Conservation (phyloP, 768 basidiomycete species). For the Termitomyces titanicus region DNA sequence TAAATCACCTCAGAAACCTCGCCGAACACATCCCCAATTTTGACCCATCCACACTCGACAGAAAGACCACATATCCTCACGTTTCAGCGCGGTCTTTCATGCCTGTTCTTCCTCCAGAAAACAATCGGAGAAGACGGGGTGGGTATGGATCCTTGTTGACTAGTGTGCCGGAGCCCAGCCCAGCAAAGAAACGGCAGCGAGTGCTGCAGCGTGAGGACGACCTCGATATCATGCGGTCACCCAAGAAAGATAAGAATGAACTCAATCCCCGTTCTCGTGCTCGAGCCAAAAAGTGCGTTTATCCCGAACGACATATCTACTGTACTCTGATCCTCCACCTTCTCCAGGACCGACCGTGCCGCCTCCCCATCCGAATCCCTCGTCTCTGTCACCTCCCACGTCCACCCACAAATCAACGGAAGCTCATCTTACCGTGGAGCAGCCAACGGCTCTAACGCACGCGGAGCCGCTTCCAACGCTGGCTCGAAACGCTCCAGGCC, state of each 20-base stretch:
- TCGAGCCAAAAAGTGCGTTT: constrained; percentile 58
- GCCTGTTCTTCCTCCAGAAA: constrained; percentile 57
- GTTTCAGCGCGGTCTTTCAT: constrained; percentile 66
- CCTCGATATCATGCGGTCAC: constrained; percentile 52
- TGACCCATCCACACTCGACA: constrained; percentile 50
- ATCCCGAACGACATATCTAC: constrained; percentile 3
- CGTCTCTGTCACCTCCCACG: constrained; percentile 67
- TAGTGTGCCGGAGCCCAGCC: constrained; percentile 54
- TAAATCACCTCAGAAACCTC: constrained; percentile 56
- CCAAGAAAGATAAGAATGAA: constrained; percentile 60
- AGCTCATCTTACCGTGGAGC: constrained; percentile 24
- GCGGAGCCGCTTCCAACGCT: constrained; percentile 8
- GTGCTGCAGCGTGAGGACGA: constrained; percentile 58
- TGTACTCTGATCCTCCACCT: constrained; percentile 1
- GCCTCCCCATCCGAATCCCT: constrained; percentile 73
- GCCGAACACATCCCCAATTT: constrained; percentile 63
- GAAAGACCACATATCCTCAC: constrained; percentile 73
- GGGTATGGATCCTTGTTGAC: constrained; percentile 53
- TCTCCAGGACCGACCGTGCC: constrained; percentile 54
- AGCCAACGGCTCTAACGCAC: constrained; percentile 18
- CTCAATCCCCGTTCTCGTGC: constrained; percentile 43
- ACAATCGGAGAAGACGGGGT: constrained; percentile 58
- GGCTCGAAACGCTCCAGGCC: constrained; percentile 41
- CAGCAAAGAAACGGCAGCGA: constrained; percentile 67
- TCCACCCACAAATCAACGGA: constrained; percentile 36